Percentiles rank a stretch among this genome's conserved stretches.
These are phyloP conservation scores for Mycothermus thermophilus DNA, from an alignment of 495 filamentous ascomycete genomes.

Conservation along the genomic window DNA sequence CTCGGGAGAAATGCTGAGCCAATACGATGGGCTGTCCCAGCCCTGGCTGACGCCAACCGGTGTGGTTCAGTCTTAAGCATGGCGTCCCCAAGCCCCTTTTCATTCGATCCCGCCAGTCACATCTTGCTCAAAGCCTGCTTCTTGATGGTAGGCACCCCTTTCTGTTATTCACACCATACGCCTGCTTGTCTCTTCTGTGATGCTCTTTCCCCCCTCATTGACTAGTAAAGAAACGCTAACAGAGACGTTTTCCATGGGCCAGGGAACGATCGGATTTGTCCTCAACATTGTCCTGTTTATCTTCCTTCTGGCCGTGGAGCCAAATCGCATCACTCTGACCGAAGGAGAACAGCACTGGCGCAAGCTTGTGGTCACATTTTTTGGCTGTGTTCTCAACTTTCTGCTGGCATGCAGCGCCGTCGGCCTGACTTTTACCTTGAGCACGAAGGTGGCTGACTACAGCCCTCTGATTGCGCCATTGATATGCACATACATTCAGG, in stretches of 20 bases:
- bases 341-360: constrained; percentile 22
- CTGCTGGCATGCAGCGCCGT: constrained; percentile 15
- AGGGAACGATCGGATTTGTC: constrained; percentile 15
- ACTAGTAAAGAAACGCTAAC: too few species aligned
- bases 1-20: not conserved
- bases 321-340: constrained; percentile 11
- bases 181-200: too few species aligned
- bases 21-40: not conserved
- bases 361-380: constrained; percentile 16
- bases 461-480: constrained; percentile 15
- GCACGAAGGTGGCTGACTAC: constrained; percentile 8
- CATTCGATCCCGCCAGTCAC: constrained; percentile 5
- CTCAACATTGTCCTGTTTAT: constrained; percentile 13
- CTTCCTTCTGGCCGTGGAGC: constrained; percentile 11
- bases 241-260: not conserved
- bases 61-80: not conserved
- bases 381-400: constrained; percentile 16
- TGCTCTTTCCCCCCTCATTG: too few species aligned
- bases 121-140: constrained; percentile 9
- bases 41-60: too few species aligned
- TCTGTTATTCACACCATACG: too few species aligned
- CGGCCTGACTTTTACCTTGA: constrained; percentile 11
- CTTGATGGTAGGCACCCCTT: constrained; percentile 9
- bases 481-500: constrained; percentile 12
- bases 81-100: not conserved